Conservation (phyloP, 345 rosid genomes). For the Rhizophora mangle region DNA sequence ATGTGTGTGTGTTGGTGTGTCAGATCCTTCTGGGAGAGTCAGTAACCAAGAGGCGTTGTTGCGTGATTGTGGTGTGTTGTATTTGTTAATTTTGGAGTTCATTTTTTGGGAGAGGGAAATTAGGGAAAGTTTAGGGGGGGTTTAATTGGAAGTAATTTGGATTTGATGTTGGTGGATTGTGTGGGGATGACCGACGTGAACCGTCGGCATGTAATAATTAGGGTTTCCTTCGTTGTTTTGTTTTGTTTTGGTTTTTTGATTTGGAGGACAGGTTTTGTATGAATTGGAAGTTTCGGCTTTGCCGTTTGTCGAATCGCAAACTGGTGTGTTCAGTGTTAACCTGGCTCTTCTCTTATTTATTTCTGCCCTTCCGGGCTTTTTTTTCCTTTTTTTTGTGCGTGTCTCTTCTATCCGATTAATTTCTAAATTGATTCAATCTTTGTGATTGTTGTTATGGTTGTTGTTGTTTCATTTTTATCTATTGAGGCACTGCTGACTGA, state of each 20-base stretch:
- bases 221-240: constrained; percentile 23
- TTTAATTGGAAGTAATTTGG: constrained; percentile 3
- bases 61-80: constrained; percentile 26
- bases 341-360: no score
- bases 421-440: no score
- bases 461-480: background rate
- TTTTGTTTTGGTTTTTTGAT: background rate
- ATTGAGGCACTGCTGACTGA: constrained; percentile 12
- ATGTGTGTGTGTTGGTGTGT: background rate
- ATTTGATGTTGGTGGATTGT: constrained; percentile 30
- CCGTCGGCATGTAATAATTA: constrained; percentile 39
- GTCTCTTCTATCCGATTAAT: no score
- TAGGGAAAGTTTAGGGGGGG: background rate
- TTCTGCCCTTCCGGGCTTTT: no score
- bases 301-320: background rate
- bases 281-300: background rate
- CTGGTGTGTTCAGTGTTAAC: no score
- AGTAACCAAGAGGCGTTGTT: background rate
- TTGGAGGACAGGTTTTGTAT: background rate
- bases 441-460: background rate
- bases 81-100: constrained; percentile 5
- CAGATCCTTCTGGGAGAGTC: constrained; percentile 12
- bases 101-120: constrained; percentile 20
- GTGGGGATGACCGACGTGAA: constrained; percentile 29
- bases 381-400: background rate